Percentiles rank a stretch among this genome's conserved stretches.
phyloP scores from a whole-genome alignment of 805 yeast genomes.

The Wickerhamia fluorescens region DNA sequence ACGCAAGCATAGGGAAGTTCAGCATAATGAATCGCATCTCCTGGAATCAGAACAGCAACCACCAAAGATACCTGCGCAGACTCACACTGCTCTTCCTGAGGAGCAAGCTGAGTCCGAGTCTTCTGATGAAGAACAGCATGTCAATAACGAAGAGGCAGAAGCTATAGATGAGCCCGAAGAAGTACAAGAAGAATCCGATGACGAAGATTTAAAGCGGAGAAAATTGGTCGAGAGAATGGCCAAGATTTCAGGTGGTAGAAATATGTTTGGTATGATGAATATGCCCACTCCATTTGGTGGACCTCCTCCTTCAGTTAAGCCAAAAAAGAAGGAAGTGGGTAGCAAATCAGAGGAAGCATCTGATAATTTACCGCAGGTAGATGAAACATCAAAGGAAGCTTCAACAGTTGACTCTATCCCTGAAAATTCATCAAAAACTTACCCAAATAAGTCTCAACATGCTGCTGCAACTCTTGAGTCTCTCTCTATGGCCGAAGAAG shows the following conservation, averaged over 20 bases:
- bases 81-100: constrained; percentile 9
- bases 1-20: constrained; percentile 12
- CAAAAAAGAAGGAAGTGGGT: constrained; percentile 3
- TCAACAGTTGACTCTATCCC: too few relatives aligned
- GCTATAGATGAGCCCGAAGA: constrained; percentile 45
- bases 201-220: constrained; percentile 67
- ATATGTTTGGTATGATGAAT: constrained; percentile 71
- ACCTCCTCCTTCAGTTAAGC: constrained; percentile 6
- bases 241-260: constrained; percentile 81
- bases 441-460: too few relatives aligned
- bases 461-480: constrained; percentile 4
- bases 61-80: background rate
- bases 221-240: constrained; percentile 92
- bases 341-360: background rate
- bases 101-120: constrained; percentile 7
- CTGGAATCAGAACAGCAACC: background rate
- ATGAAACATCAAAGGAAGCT: background rate
- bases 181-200: constrained; percentile 58
- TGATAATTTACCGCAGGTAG: background rate
- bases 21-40: constrained; percentile 4
- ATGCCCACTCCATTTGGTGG: constrained; percentile 36
- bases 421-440: too few relatives aligned
- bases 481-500: constrained; percentile 15
- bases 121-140: constrained; percentile 6
- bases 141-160: constrained; percentile 22